Evolutionary conservation across 2,329 filamentous ascomycete genomes (phyloP).

Genomic region (Allantophomopsis lycopodina): DNA sequence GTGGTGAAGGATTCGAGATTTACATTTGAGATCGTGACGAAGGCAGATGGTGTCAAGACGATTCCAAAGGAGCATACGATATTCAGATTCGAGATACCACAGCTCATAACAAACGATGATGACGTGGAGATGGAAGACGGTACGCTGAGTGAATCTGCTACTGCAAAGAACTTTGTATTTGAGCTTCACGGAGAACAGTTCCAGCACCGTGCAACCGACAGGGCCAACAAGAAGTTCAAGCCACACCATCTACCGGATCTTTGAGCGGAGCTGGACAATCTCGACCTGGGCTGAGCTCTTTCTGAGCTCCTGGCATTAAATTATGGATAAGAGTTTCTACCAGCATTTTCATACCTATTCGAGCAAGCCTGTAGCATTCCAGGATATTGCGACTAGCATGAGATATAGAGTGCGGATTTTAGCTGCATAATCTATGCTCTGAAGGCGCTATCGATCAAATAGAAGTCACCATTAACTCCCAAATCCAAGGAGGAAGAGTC

Average conservation of each 20-base stretch:
- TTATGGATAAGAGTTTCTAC: too few relatives aligned
- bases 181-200: constrained; percentile 85
- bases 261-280: constrained; percentile 27
- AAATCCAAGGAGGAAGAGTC: too few relatives aligned
- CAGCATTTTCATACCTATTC: too few relatives aligned
- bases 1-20: constrained; percentile 81
- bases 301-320: too few relatives aligned
- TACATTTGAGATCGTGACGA: constrained; percentile 73
- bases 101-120: constrained; percentile 14
- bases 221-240: constrained; percentile 88
- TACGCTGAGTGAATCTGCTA: constrained; percentile 8
- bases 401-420: too few relatives aligned
- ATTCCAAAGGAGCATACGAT: constrained; percentile 85
- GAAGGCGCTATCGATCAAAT: too few relatives aligned
- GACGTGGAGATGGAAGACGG: constrained; percentile 6
- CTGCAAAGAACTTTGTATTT: constrained; percentile 46
- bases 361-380: too few relatives aligned
- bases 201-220: constrained; percentile 66
- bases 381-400: too few relatives aligned
- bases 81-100: constrained; percentile 62
- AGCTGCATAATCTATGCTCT: too few relatives aligned
- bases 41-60: constrained; percentile 54
- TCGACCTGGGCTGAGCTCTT: too few relatives aligned
- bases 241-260: constrained; percentile 64
- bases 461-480: too few relatives aligned